These are phyloP conservation scores for Aspergillus ochraceus DNA, from an alignment of 2,329 filamentous ascomycete species.

Conservation along the genomic window DNA sequence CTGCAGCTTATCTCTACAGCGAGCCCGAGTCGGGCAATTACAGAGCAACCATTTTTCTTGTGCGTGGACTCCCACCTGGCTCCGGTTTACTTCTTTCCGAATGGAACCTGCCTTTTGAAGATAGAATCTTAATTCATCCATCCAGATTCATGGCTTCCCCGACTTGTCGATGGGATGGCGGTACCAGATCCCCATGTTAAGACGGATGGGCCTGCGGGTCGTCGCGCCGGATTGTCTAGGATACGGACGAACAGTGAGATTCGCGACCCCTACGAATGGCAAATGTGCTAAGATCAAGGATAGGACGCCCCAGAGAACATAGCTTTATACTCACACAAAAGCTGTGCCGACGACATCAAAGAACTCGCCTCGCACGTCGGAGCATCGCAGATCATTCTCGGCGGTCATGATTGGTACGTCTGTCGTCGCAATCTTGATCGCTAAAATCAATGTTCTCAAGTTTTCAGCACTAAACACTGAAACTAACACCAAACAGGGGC, in stretches of 20 bases:
- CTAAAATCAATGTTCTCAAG: neutral
- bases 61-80: constrained; percentile 26
- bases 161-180: constrained; percentile 85
- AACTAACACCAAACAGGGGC: constrained; percentile 55
- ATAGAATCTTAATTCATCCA: neutral
- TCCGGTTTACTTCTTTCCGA: neutral
- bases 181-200: constrained; percentile 77
- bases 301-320: constrained; percentile 61
- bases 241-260: constrained; percentile 69
- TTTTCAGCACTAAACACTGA: neutral
- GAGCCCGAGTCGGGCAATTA: constrained; percentile 45
- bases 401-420: constrained; percentile 79
- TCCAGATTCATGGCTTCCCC: constrained; percentile 73
- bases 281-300: constrained; percentile 35
- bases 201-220: constrained; percentile 72
- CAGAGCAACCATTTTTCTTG: constrained; percentile 56
- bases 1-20: constrained; percentile 54
- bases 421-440: neutral
- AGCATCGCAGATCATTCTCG: constrained; percentile 67
- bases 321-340: constrained; percentile 68
- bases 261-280: neutral
- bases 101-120: neutral
- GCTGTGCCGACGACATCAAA: constrained; percentile 71
- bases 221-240: constrained; percentile 85
- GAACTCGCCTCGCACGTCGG: constrained; percentile 64